Evolutionary conservation across 1,284 basidiomycete species (phyloP), one percentile per base, ranked within the genome.

Genomic region (Melampsora abietis-canadensis): DNA sequence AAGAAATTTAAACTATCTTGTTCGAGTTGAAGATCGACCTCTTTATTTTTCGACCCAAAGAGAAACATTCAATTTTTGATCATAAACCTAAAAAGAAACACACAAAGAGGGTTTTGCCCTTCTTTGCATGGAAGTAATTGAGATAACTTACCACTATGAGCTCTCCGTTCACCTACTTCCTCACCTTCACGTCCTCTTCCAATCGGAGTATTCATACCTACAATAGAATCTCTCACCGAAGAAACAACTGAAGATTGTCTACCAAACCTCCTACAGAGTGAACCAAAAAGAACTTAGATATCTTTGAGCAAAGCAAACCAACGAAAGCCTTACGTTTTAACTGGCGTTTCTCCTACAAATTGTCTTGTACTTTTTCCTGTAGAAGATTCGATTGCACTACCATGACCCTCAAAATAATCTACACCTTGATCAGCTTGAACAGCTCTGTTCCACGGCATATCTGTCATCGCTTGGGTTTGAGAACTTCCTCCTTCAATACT

Each of bases 341-440:
- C 73, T 6, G 73, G 73, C 15, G 73, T 75, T 68, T 75, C 73
- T 48, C 66, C 47, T 21, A 47, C 24, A 24, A 67, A 48, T 14
- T 63, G 54, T 27, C 57, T 61, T 10, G 30, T 24, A 59, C 57
- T 67, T 75, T 47, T 67, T 64, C 40, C 48, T 46, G 8, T 46
- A 34, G 57, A 63, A 27, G 65, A 34, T 34, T 67, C 66, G 14
- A 59, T 51, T 0, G 57, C 60, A n/a, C 51, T 27, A 27, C n/a
- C 27, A 54, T 21, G 27, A n/a, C 47, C 60, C 44, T 57, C 54
- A 51, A 44, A 62, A 30, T 64, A 73, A 31, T 59, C 51, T 21
- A 21, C 6, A 10, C 51, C 69, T 54, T 54, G 30, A 31, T 74
- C 72, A 46, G 30, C 68, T 24, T 31, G 40, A 21, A 63, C 17